A percentile compares a stretch with the other conserved stretches of the same genome.
These are phyloP conservation scores for Claviceps purpurea DNA, from an alignment of 2,329 filamentous ascomycete species.

Conservation along the genomic window DNA sequence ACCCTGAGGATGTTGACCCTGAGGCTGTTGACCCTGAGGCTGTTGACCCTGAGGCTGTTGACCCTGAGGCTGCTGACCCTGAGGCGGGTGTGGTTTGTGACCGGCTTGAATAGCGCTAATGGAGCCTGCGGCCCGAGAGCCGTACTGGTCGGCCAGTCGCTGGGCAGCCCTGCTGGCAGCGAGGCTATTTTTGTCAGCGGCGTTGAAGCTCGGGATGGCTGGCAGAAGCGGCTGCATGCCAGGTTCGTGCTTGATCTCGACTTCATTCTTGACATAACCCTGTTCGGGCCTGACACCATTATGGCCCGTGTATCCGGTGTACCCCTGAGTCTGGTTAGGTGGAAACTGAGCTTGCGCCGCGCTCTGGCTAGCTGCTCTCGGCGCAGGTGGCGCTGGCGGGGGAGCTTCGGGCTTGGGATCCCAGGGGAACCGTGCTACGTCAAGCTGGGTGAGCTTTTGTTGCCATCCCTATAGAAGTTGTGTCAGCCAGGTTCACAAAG, in stretches of 20 bases:
- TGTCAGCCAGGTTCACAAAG: slow-evolving; percentile 1
- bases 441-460: slow-evolving; percentile 70
- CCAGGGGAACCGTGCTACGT: slow-evolving; percentile 87
- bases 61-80: not conserved
- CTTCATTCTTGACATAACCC: slow-evolving; percentile 32
- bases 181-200: slow-evolving; percentile 22
- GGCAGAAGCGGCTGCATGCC: slow-evolving; percentile 19
- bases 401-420: slow-evolving; percentile 68
- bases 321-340: slow-evolving; percentile 17
- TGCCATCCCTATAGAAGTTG: slow-evolving; percentile 66
- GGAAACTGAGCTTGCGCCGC: slow-evolving; percentile 19
- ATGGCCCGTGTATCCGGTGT: slow-evolving; percentile 15
- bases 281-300: slow-evolving; percentile 32
- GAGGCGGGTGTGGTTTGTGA: slow-evolving; percentile 11
- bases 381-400: slow-evolving; percentile 18
- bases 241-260: slow-evolving; percentile 31
- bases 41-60: not conserved
- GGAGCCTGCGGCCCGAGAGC: slow-evolving; percentile 49
- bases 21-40: not conserved
- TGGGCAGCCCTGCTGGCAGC: slow-evolving; percentile 43
- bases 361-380: slow-evolving; percentile 10
- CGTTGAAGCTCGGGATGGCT: slow-evolving; percentile 20
- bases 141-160: slow-evolving; percentile 46
- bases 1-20: too few species aligned
- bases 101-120: slow-evolving; percentile 48